Evolutionary conservation across 148 eudicot genomes (phyloP).

Genomic region (Diospyros lotus): DNA sequence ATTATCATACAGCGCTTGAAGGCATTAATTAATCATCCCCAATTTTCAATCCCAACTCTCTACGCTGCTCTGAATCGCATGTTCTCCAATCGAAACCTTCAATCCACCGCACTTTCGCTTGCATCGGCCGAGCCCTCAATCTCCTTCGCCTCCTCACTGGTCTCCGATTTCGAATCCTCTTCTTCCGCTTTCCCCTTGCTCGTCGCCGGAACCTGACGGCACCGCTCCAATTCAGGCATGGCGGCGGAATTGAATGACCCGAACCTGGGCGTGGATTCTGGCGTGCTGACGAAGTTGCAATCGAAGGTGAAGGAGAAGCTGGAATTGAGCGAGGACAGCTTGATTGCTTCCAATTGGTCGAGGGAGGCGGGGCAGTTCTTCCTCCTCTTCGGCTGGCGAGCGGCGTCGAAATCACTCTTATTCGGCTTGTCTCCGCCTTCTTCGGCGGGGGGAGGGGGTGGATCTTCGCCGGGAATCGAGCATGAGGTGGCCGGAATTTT

Average conservation of each 20-base stretch:
- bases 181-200: not conserved
- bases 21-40: too few relatives aligned
- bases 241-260: conserved; percentile 22
- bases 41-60: too few relatives aligned
- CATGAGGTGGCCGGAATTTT: not conserved
- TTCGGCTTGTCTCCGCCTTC: not conserved
- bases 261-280: conserved; percentile 28
- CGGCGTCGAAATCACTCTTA: not conserved
- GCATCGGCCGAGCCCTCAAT: not conserved
- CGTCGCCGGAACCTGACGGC: not conserved
- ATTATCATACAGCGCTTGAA: too few relatives aligned
- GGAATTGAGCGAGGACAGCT: not conserved
- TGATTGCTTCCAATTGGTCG: conserved; percentile 11
- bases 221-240: not conserved
- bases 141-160: not conserved
- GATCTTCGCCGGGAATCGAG: conserved; percentile 7
- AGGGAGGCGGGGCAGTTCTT: conserved; percentile 23
- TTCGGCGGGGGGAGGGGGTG: not conserved
- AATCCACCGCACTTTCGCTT: not conserved
- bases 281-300: conserved; percentile 14
- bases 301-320: conserved; percentile 24
- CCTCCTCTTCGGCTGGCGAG: conserved; percentile 20
- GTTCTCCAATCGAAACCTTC: not conserved
- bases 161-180: not conserved
- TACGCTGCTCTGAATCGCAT: too few relatives aligned